Percentiles rank a stretch among this genome's conserved stretches.
Evolutionary conservation across 768 basidiomycete genomes (phyloP).

Genomic region (Albatrellus ellisii): DNA sequence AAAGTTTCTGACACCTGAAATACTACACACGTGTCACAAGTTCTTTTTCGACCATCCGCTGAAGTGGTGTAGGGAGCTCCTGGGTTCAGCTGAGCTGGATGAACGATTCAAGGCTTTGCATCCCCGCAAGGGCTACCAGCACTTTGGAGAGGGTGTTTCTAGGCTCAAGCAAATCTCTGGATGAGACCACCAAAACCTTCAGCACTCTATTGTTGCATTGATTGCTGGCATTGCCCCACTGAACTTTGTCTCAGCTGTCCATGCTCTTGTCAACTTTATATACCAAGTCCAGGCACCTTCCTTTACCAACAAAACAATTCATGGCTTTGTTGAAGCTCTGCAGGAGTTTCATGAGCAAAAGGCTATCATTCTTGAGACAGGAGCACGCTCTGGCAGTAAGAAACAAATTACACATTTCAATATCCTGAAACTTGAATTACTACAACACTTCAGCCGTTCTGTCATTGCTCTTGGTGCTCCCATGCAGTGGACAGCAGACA

Average conservation of each 20-base stretch:
- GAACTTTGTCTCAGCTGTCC: slow-evolving; percentile 21
- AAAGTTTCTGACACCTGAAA: slow-evolving; percentile 16
- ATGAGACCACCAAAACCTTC: slow-evolving; percentile 24
- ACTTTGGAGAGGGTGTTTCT: slow-evolving; percentile 27
- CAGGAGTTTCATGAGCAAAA: slow-evolving; percentile 24
- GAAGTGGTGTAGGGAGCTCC: slow-evolving; percentile 24
- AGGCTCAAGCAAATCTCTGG: slow-evolving; percentile 30
- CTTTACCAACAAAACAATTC: slow-evolving; percentile 8
- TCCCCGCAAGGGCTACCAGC: slow-evolving; percentile 21
- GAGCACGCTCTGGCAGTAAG: slow-evolving; percentile 17
- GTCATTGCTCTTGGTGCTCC: no score
- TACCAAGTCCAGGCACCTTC: slow-evolving; percentile 22
- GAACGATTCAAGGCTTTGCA: slow-evolving; percentile 26
- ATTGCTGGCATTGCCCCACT: slow-evolving; percentile 21
- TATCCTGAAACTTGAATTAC: slow-evolving; percentile 30
- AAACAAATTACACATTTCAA: slow-evolving; percentile 20
- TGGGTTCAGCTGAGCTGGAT: slow-evolving; percentile 23
- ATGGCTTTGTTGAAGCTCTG: slow-evolving; percentile 12
- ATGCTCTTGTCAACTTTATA: slow-evolving; percentile 24
- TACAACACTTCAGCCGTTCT: no score
- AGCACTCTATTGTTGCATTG: slow-evolving; percentile 22
- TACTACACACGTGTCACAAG: slow-evolving; percentile 27
- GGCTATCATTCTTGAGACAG: slow-evolving; percentile 19
- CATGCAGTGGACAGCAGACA: no score
- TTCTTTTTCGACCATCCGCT: slow-evolving; percentile 26